Evolutionary conservation across 2,329 filamentous ascomycete species (phyloP).

Genomic region (Botryotinia globosa): DNA sequence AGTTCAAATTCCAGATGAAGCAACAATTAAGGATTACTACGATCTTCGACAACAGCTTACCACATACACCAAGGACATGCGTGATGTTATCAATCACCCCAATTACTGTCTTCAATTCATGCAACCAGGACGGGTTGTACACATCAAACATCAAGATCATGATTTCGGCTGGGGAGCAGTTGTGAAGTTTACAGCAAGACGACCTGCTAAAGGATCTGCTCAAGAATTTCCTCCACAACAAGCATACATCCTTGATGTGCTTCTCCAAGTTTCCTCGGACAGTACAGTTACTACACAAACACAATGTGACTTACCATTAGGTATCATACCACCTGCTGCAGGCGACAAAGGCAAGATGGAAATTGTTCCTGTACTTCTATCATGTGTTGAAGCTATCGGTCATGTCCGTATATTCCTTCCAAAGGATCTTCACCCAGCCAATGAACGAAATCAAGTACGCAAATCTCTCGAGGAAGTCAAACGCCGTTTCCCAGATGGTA

Average conservation of each 20-base stretch:
- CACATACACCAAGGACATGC: conserved; percentile 83
- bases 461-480: conserved; percentile 74
- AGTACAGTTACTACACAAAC: conserved; percentile 52
- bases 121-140: conserved; percentile 81
- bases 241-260: conserved; percentile 77
- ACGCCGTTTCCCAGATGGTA: conserved; percentile 85
- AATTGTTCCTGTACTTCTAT: conserved; percentile 81
- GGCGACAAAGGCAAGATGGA: conserved; percentile 71
- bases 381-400: conserved; percentile 79
- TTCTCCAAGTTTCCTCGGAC: conserved; percentile 61
- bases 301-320: conserved; percentile 62
- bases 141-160: conserved; percentile 72
- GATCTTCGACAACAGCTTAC: conserved; percentile 82
- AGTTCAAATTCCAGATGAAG: conserved; percentile 80
- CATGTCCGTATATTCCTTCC: conserved; percentile 83
- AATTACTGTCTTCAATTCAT: conserved; percentile 82
- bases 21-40: conserved; percentile 90
- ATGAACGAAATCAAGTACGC: conserved; percentile 66
- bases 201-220: conserved; percentile 60
- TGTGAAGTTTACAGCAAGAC: conserved; percentile 67
- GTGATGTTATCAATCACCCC: conserved; percentile 86
- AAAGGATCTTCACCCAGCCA: conserved; percentile 64
- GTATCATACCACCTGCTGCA: conserved; percentile 56
- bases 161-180: conserved; percentile 97
- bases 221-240: conserved; percentile 72